Evolutionary conservation across 2,329 filamentous ascomycete genomes (phyloP), one percentile per base, ranked within the genome.

Genomic region (Penicillium sp.): DNA sequence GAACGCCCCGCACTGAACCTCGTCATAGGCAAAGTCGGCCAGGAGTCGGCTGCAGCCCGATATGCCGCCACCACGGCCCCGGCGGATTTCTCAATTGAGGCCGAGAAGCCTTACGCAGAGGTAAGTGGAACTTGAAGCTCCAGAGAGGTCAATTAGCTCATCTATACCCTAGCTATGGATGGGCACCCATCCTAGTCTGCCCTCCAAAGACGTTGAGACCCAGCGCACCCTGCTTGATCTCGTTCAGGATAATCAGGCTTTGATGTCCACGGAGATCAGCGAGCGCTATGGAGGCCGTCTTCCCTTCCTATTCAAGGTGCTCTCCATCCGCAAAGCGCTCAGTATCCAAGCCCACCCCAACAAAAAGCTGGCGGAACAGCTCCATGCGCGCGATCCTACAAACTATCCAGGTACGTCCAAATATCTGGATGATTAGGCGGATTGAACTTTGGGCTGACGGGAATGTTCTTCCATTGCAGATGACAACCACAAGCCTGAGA

Each of bases 401-500:
- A 94, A 98, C 75, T 98, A 98, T 66, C 93, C 91, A 47, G 76
- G 76, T 77, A 50, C 50, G 66, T 52, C 3, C 3, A 26, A 4
- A 27, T 20, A 10, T 9, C 3, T 10, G 22, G 6, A 18, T 1
- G 11, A 35, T 18, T 27, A 8, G 14, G 20, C 11, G 14, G 4
- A 40, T 16, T 29, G 23, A 18, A 9, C 13, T 37, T 1, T 18
- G 26, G 9, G 14, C 42, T 48, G 2, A 49, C 20, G 0, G 0
- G 10, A 26, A n/a, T 23, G 20, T 14, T 10, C n/a, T 31, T n/a
- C 34, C 57, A 56, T 29, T 47, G 10, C 32, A 70, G 89, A 98
- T 76, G 91, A 97, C 75, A 98, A 98, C 74, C 93, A 98, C 77
- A 98, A 98, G 74, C 93, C 93, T 27, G 93, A 98, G 73, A 98